Evolutionary conservation across 2,329 filamentous ascomycete genomes (phyloP), one percentile per base, ranked within the genome.

Genomic region (Sclerotinia minor): DNA sequence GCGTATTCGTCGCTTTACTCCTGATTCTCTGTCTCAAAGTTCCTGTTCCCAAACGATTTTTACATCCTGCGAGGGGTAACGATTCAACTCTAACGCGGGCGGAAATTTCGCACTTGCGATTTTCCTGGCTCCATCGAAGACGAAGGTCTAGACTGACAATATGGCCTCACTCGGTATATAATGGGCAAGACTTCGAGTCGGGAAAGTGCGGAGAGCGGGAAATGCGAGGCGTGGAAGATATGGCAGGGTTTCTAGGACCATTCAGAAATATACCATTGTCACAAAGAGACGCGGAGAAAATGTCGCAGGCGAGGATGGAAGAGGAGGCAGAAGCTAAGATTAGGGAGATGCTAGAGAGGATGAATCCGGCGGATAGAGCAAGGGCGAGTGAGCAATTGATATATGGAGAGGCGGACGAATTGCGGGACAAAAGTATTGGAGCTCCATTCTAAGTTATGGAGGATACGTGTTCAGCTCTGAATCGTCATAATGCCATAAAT

Each of bases 331-430:
- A 67, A 55, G 24, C 58, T 5, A 63, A 26, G 26, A 67, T 67
- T 32, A 63, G 65, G 26, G 57, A 63, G 5, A 67, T 67, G 65
- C 9, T 67, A 26, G 65, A 67, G 57, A 63, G 65, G 13, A 67
- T 67, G 65, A 64, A 54, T 47, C 65, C 65, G 13, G 65, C 54
- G 26, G 65, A 67, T 45, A 67, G 65, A 15, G 65, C 57, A 6
- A 63, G 65, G 65, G 65, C 65, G 21, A 63, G 57, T 32, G 65
- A 67, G 59, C 45, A 67, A 47, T 64, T 67, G 58, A 67, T 67
- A 53, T 67, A 67, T 41, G 65, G 65, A 21, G 35, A 67, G 15
- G 38, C 47, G 15, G 58, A 61, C 15, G 57, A 67, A 29, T 52
- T 67, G 57, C 47, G 64, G 32, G 64, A 58, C 24, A 58, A 58